phyloP scores from a whole-genome alignment of 148 eudicot genomes.

The Cornus florida region DNA sequence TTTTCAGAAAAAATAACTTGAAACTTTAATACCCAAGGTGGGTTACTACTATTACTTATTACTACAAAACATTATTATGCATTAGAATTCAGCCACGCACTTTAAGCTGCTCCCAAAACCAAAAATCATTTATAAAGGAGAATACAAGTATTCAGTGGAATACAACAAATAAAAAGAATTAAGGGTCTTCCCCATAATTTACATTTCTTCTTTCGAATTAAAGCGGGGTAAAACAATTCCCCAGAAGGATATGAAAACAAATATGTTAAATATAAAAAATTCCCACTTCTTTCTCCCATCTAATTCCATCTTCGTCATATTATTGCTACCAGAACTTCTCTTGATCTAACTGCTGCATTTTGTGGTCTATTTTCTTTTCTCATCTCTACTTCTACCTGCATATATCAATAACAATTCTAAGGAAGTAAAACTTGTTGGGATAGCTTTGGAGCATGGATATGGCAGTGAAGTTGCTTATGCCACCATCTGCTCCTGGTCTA shows the following conservation, averaged over 20 bases:
- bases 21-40: no score
- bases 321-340: neutral
- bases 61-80: no score
- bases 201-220: neutral
- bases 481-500: conserved; percentile 80
- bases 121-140: conserved; percentile 1
- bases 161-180: conserved; percentile 6
- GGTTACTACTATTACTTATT: no score
- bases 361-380: neutral
- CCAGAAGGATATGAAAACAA: conserved; percentile 2
- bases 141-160: neutral
- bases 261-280: neutral
- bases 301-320: neutral
- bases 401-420: conserved; percentile 8
- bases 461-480: conserved; percentile 27
- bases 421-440: conserved; percentile 7
- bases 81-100: neutral
- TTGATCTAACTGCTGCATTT: conserved; percentile 11
- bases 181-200: neutral
- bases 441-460: neutral
- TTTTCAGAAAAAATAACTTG: no score
- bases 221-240: neutral
- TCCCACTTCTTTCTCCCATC: neutral
- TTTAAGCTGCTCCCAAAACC: neutral
- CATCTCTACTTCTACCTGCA: conserved; percentile 6